These are phyloP conservation scores for Capsicum baccatum DNA, from an alignment of 257 asterid species.

Conservation along the genomic window DNA sequence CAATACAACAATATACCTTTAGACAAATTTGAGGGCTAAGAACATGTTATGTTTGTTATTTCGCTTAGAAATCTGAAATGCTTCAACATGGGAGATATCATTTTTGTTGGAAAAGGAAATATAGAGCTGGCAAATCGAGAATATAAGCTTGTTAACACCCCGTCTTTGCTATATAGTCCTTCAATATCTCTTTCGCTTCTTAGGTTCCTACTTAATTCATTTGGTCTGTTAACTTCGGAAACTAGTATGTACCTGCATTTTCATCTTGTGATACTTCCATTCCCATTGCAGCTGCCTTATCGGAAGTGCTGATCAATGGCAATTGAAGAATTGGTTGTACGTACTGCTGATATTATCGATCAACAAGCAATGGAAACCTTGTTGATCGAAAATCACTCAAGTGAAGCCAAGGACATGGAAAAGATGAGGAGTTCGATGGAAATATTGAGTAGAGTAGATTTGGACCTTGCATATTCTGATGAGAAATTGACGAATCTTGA, in stretches of 20 bases:
- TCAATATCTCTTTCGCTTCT: background rate
- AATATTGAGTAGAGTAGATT: conserved; percentile 46
- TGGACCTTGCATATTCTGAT: conserved; percentile 58
- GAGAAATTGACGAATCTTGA: conserved; percentile 70
- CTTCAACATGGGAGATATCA: background rate
- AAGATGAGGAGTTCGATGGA: conserved; percentile 47
- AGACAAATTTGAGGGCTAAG: too few species aligned
- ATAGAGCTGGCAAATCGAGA: background rate
- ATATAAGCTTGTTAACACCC: background rate
- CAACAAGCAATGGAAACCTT: conserved; percentile 41
- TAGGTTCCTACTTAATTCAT: background rate
- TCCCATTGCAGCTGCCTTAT: conserved; percentile 23
- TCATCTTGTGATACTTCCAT: conserved; percentile 24
- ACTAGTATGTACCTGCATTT: background rate
- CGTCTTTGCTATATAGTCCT: background rate
- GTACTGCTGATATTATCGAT: conserved; percentile 28
- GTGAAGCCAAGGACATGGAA: conserved; percentile 38
- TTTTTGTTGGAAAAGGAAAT: background rate
- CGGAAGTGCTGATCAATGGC: conserved; percentile 32
- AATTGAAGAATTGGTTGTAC: conserved; percentile 32
- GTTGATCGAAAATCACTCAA: conserved; percentile 35
- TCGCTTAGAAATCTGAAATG: background rate
- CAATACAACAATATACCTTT: too few species aligned
- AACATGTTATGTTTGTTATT: background rate
- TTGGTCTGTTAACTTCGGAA: background rate